Evolutionary conservation across 192 early-diverging fungal species (phyloP).

Genomic region (Coemansia sp.): DNA sequence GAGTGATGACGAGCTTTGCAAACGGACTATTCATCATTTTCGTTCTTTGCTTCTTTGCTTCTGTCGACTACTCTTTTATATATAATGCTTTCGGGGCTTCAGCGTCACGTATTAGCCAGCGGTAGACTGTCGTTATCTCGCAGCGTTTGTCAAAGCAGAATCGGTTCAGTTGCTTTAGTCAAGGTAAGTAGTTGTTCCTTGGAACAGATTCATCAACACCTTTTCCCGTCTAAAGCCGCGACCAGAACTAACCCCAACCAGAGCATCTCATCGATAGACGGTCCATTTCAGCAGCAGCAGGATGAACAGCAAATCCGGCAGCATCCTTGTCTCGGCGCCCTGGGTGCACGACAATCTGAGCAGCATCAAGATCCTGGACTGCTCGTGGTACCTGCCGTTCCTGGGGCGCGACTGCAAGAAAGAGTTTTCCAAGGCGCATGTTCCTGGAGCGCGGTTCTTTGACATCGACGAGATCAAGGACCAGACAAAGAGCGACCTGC

Average conservation of each 20-base stretch:
- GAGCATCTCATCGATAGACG: not conserved
- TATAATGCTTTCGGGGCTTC: not conserved
- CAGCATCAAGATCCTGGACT: conserved; percentile 80
- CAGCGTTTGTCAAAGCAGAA: not conserved
- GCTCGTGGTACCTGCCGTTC: conserved; percentile 90
- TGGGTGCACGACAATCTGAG: conserved; percentile 65
- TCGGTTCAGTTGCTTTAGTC: not conserved
- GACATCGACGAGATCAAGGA: conserved; percentile 90
- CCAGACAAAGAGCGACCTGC: conserved; percentile 61
- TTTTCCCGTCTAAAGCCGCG: not conserved
- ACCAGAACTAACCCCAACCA: too few relatives aligned
- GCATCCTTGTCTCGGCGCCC: conserved; percentile 53
- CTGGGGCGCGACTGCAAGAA: conserved; percentile 64
- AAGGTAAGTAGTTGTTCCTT: not conserved
- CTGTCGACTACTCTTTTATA: not conserved
- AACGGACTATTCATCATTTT: not conserved
- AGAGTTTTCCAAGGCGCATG: conserved; percentile 72
- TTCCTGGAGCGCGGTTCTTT: conserved; percentile 80
- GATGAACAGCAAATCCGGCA: not conserved
- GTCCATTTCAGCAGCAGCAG: not conserved
- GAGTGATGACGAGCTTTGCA: not conserved
- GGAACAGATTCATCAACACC: not conserved
- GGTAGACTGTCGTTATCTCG: not conserved
- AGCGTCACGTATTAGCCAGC: not conserved
- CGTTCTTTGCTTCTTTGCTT: not conserved